A percentile compares a stretch with the other conserved stretches of the same genome.
These are phyloP conservation scores for Globisporangium cylindrosporum DNA, from an alignment of 352 stramenopile species.

Conservation along the genomic window DNA sequence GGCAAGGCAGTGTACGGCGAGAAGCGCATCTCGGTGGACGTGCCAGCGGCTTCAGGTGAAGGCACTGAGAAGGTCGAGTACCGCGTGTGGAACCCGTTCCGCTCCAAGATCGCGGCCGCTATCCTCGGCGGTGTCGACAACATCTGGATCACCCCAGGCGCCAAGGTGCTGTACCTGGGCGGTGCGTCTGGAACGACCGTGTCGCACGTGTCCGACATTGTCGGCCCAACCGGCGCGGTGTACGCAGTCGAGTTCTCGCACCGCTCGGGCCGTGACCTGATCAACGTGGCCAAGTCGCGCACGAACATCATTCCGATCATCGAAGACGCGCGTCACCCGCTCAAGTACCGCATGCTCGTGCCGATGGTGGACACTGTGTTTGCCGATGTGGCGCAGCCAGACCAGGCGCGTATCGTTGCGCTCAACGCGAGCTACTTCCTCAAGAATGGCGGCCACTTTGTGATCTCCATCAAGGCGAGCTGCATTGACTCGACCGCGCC, in stretches of 20 bases:
- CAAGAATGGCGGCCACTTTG: constrained; percentile 98
- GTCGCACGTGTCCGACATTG: constrained; percentile 99
- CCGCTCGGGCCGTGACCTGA: constrained; percentile 97
- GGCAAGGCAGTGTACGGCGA: constrained; percentile 99
- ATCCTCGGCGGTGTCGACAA: constrained; percentile 98
- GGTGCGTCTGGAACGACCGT: constrained; percentile 98
- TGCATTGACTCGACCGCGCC: constrained; percentile 99
- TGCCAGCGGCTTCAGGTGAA: constrained; percentile 84
- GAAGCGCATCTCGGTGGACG: constrained; percentile 99
- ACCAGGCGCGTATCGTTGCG: constrained; percentile 99
- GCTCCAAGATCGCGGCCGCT: constrained; percentile 98
- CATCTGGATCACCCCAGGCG: constrained; percentile 97
- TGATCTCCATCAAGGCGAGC: constrained; percentile 99
- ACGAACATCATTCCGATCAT: constrained; percentile 99
- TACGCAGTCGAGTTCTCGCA: constrained; percentile 99
- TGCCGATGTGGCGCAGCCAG: constrained; percentile 98
- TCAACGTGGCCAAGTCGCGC: constrained; percentile 98
- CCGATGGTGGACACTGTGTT: constrained; percentile 99
- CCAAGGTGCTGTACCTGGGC: constrained; percentile 99
- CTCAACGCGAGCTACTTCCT: constrained; percentile 99
- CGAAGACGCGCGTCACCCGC: constrained; percentile 96
- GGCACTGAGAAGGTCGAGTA: constrained; percentile 98
- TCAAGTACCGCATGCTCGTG: constrained; percentile 99
- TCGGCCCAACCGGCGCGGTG: constrained; percentile 95
- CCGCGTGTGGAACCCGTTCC: constrained; percentile 99